Evolutionary conservation across 441 rosid genomes (phyloP).

Genomic region (Lepidium campestre): DNA sequence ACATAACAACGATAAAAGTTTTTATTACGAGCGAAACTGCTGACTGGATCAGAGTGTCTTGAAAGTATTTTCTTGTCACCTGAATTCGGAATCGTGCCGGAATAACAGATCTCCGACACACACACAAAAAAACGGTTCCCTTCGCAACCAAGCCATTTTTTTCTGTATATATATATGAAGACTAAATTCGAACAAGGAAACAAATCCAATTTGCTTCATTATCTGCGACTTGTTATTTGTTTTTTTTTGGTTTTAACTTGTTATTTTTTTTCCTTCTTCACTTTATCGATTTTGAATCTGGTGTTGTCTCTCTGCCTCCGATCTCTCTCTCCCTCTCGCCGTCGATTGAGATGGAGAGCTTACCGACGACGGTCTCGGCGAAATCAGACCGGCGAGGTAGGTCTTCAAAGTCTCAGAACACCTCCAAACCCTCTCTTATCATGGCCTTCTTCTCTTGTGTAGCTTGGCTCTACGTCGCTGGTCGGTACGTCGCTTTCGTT

Average conservation of each 20-base stretch:
- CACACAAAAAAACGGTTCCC: conserved; percentile 9
- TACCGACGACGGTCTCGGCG: conserved; percentile 48
- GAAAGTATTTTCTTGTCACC: not conserved
- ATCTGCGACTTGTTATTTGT: conserved; percentile 4
- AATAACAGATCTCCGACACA: conserved; percentile 18
- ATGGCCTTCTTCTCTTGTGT: conserved; percentile 91
- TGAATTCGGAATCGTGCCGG: conserved; percentile 5
- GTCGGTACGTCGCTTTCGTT: conserved; percentile 55
- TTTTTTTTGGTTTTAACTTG: conserved; percentile 3
- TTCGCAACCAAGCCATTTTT: not conserved
- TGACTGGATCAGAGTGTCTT: not conserved
- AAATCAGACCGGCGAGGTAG: conserved; percentile 79
- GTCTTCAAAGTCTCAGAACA: conserved; percentile 69
- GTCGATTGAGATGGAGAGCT: conserved; percentile 52
- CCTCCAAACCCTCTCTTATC: conserved; percentile 71
- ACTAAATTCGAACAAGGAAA: conserved; percentile 5
- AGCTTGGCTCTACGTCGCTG: conserved; percentile 99
- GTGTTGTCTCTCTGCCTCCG: not conserved
- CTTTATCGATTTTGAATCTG: conserved; percentile 5
- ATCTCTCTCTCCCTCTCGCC: conserved; percentile 2
- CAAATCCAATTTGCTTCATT: not conserved
- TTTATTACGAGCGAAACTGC: not conserved
- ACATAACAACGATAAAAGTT: not conserved
- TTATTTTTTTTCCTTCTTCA: conserved; percentile 1
- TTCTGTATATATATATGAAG: not conserved